Evolutionary conservation across 2,329 filamentous ascomycete genomes (phyloP).

Genomic region (Ascochyta fabae): DNA sequence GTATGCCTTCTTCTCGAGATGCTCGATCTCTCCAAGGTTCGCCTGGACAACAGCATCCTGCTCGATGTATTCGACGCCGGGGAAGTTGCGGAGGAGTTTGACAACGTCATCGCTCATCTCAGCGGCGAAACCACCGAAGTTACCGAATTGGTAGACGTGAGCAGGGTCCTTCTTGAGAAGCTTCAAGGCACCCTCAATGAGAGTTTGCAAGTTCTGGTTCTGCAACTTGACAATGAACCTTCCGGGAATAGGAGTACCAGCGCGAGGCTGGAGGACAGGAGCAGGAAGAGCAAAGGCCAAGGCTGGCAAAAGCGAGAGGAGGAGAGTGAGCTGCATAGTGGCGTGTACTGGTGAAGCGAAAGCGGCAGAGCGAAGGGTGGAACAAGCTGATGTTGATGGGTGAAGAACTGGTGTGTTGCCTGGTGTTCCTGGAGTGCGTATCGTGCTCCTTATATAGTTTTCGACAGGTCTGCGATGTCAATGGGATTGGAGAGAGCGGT

Average conservation of each 20-base stretch:
- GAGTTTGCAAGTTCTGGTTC: slow-evolving; percentile 37
- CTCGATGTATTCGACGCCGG: slow-evolving; percentile 50
- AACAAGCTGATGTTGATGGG: slow-evolving; percentile 25
- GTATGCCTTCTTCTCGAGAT: slow-evolving; percentile 43
- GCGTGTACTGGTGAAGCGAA: slow-evolving; percentile 19
- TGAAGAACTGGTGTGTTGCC: slow-evolving; percentile 37
- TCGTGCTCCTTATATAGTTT: slow-evolving; percentile 41
- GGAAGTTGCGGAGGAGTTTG: slow-evolving; percentile 35
- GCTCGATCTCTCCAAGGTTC: slow-evolving; percentile 27
- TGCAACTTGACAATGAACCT: slow-evolving; percentile 58
- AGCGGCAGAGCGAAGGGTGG: slow-evolving; percentile 21
- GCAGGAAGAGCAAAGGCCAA: slow-evolving; percentile 47
- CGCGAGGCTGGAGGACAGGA: slow-evolving; percentile 49
- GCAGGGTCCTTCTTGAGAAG: slow-evolving; percentile 36
- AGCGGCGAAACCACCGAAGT: slow-evolving; percentile 50
- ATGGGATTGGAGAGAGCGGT: slow-evolving; percentile 20
- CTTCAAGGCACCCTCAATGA: slow-evolving; percentile 38
- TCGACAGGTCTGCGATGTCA: slow-evolving; percentile 13
- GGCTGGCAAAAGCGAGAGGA: slow-evolving; percentile 47
- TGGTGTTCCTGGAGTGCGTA: slow-evolving; percentile 23
- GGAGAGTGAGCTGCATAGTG: slow-evolving; percentile 50
- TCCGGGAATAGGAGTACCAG: slow-evolving; percentile 47
- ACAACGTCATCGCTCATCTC: slow-evolving; percentile 43
- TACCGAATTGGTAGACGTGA: slow-evolving; percentile 49
- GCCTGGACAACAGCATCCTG: slow-evolving; percentile 48